Percentiles rank a stretch among this genome's conserved stretches.
phyloP scores from a whole-genome alignment of 2,329 filamentous ascomycete genomes.

The Amauroascus verrucosus region DNA sequence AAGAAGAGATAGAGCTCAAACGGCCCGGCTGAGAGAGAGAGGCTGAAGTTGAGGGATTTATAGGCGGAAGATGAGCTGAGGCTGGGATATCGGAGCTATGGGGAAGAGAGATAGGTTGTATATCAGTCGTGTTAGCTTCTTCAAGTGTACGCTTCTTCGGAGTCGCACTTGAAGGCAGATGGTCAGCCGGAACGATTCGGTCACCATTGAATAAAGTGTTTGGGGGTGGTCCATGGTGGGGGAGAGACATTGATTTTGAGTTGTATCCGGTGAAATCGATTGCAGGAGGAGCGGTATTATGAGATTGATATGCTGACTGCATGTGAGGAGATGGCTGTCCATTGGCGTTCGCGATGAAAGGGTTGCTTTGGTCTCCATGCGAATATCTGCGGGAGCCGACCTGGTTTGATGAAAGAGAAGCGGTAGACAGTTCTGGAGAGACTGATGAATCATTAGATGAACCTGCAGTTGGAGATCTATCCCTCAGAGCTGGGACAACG shows the following conservation, averaged over 20 bases:
- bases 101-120: slow-evolving; percentile 18
- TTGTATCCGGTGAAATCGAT: slow-evolving; percentile 43
- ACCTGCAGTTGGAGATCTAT: slow-evolving; percentile 36
- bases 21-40: slow-evolving; percentile 43
- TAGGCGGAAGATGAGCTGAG: slow-evolving; percentile 32
- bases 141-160: slow-evolving; percentile 31
- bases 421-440: slow-evolving; percentile 33
- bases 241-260: slow-evolving; percentile 25
- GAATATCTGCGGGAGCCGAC: slow-evolving; percentile 27
- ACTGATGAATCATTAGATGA: slow-evolving; percentile 35
- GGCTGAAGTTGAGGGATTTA: slow-evolving; percentile 18
- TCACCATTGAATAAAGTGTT: slow-evolving; percentile 12
- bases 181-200: background rate
- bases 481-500: slow-evolving; percentile 66
- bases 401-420: slow-evolving; percentile 20
- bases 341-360: slow-evolving; percentile 28
- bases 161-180: slow-evolving; percentile 14
- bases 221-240: slow-evolving; percentile 23
- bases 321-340: slow-evolving; percentile 19
- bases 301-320: slow-evolving; percentile 6
- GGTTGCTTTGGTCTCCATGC: slow-evolving; percentile 23
- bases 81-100: slow-evolving; percentile 25
- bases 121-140: slow-evolving; percentile 25
- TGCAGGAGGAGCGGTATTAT: slow-evolving; percentile 35
- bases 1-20: slow-evolving; percentile 64